These are phyloP conservation scores for Pseudocercospora fijiensis DNA, from an alignment of 2,329 filamentous ascomycete genomes.

Conservation along the genomic window DNA sequence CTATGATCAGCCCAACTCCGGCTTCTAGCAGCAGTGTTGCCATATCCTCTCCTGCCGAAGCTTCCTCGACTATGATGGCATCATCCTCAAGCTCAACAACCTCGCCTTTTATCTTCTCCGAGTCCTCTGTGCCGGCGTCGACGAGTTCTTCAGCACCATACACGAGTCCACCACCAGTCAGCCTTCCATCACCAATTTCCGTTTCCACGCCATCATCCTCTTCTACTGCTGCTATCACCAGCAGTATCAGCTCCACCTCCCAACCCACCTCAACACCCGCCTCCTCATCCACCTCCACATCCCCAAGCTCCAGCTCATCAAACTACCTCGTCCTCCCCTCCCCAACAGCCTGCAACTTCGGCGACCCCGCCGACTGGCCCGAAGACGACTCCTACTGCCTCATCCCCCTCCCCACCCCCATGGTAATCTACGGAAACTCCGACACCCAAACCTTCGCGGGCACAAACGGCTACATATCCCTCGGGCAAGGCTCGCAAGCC, in stretches of 20 bases:
- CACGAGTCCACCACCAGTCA: neutral
- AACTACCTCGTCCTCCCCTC: slow-evolving; percentile 31
- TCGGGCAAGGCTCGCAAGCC: slow-evolving; percentile 29
- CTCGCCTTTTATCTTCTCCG: neutral
- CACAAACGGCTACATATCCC: slow-evolving; percentile 37
- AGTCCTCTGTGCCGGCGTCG: neutral
- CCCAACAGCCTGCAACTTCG: slow-evolving; percentile 37
- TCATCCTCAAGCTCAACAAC: neutral
- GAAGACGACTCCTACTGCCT: slow-evolving; percentile 39
- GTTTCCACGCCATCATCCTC: neutral
- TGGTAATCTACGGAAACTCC: slow-evolving; percentile 29
- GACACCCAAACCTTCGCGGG: slow-evolving; percentile 29
- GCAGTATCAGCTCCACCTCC: neutral
- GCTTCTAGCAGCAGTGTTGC: neutral
- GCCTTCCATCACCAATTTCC: neutral
- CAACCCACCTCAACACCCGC: neutral
- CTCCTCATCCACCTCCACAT: slow-evolving; percentile 11
- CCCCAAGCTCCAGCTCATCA: slow-evolving; percentile 14
- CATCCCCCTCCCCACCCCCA: slow-evolving; percentile 34
- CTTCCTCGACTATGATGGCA: neutral
- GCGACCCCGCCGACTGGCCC: slow-evolving; percentile 29
- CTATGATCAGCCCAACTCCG: neutral
- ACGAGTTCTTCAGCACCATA: neutral
- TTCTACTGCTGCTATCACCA: neutral
- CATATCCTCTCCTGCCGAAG: neutral